These are phyloP conservation scores for Fusarium torreyae DNA, from an alignment of 2,329 filamentous ascomycete genomes.

Conservation along the genomic window DNA sequence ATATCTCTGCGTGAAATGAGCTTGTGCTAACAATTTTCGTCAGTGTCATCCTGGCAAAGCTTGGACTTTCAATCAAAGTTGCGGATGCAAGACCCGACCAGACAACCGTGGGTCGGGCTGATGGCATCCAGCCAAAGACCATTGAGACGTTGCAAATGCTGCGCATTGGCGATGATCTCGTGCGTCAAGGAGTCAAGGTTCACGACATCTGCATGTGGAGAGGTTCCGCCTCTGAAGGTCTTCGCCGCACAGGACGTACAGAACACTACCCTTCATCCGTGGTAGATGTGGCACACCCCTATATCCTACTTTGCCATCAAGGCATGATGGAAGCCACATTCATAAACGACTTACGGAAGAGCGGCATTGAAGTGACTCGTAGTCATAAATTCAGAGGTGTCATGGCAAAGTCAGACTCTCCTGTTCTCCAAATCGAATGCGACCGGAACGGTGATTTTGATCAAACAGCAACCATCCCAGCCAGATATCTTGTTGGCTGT, in stretches of 20 bases:
- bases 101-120: slow-evolving; percentile 77
- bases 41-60: slow-evolving; percentile 69
- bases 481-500: slow-evolving; percentile 49
- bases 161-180: slow-evolving; percentile 74
- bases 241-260: slow-evolving; percentile 75
- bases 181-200: slow-evolving; percentile 78
- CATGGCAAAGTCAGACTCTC: slow-evolving; percentile 52
- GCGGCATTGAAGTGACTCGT: slow-evolving; percentile 76
- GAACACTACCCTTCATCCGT: slow-evolving; percentile 74
- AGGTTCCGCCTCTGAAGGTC: slow-evolving; percentile 62
- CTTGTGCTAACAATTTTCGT: neutral
- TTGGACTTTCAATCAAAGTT: slow-evolving; percentile 75
- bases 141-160: slow-evolving; percentile 83
- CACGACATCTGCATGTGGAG: slow-evolving; percentile 84
- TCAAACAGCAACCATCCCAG: slow-evolving; percentile 26
- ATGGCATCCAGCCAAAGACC: slow-evolving; percentile 83
- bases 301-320: slow-evolving; percentile 75
- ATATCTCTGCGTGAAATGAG: no score
- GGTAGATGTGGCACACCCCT: slow-evolving; percentile 70
- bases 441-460: neutral
- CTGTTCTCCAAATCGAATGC: slow-evolving; percentile 65
- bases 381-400: slow-evolving; percentile 70
- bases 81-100: slow-evolving; percentile 78
- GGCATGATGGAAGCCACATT: slow-evolving; percentile 82
- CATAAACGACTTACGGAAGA: slow-evolving; percentile 75